Evolutionary conservation across 441 rosid genomes (phyloP).

Genomic region (Adansonia madagascariensis): DNA sequence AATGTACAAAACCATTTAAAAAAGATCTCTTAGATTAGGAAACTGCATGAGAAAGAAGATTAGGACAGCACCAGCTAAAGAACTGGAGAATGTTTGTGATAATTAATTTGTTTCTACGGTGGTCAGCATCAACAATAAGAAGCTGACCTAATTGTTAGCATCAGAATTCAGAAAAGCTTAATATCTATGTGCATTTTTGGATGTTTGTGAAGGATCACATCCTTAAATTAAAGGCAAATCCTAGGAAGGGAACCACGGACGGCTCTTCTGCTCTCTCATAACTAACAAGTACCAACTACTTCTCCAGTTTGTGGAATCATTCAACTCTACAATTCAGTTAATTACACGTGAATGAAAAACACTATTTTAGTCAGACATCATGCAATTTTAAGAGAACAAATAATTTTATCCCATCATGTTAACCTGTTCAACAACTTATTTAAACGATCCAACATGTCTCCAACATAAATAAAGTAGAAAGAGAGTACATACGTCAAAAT

Average conservation of each 20-base stretch:
- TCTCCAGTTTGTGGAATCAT: not conserved
- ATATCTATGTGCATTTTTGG: not conserved
- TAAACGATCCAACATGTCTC: slow-evolving; percentile 17
- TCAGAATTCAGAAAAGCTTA: not conserved
- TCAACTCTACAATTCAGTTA: slow-evolving; percentile 2
- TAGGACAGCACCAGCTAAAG: slow-evolving; percentile 4
- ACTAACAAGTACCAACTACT: not conserved
- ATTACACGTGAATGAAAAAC: not conserved
- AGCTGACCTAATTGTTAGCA: not conserved
- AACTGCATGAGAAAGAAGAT: not conserved
- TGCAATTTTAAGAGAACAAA: not conserved
- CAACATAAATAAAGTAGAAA: slow-evolving; percentile 10
- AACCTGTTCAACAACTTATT: not conserved
- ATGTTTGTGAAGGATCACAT: not conserved
- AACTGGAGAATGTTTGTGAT: not conserved
- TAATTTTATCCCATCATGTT: slow-evolving; percentile 1
- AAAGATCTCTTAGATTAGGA: not conserved
- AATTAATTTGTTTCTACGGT: not conserved
- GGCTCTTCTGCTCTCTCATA: slow-evolving; percentile 4
- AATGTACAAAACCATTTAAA: not conserved
- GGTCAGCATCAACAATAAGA: not conserved
- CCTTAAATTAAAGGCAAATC: not conserved
- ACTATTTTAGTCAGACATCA: not conserved
- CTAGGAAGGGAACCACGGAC: not conserved
- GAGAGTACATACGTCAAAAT: slow-evolving; percentile 53